Base-by-base conservation (phyloP, 2,329 filamentous ascomycete species). In the Fusarium devonianum region DNA sequence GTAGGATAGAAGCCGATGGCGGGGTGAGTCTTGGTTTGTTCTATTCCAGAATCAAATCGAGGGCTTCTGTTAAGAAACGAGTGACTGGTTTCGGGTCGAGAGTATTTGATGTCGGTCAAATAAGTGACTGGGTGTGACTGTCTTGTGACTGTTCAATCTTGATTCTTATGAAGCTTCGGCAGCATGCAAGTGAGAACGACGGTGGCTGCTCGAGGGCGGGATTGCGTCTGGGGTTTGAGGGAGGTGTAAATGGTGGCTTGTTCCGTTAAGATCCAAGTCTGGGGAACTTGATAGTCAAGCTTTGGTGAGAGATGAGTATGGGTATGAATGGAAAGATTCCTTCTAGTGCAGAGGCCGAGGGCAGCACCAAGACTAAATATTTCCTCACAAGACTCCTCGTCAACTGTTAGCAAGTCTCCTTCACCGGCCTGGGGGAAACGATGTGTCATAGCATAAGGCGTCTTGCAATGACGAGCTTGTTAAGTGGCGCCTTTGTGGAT, bases 381-480 rank as follows among this genome's bases (percentile, higher is more conserved):
- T 56, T 60, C 38, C 38, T 41, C 40, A 44, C 45, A 54, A 40
- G 55, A n/a, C n/a, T 22, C 40, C 48, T 50, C 49, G 47, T 26
- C 35, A 60, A 46, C 49, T 32, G 43, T n/a, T 49, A 46, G 39
- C 50, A 48, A 51, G 61, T 19, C 52, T 48, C 53, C 40, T 56
- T 34, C 48, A 28, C 49, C 49, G 42, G 53, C 37, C 44, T 48
- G 37, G 52, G 44, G 51, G 50, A 62, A 61, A 61, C 56, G 53
- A 65, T 65, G 62, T 65, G 62, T 65, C 62, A 65, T 65, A 64
- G 62, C 58, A 32, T 58, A 45, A 51, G 43, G 17, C 52, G 60
- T 53, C 60, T 48, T 65, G 58, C 47, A 46, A 64, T 65, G 62
- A 57, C 53, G 60, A 65, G 60, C 60, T 65, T 64, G 62, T 64